Evolutionary conservation across 2,329 filamentous ascomycete species (phyloP).

Genomic region (Stachybotrys elegans): DNA sequence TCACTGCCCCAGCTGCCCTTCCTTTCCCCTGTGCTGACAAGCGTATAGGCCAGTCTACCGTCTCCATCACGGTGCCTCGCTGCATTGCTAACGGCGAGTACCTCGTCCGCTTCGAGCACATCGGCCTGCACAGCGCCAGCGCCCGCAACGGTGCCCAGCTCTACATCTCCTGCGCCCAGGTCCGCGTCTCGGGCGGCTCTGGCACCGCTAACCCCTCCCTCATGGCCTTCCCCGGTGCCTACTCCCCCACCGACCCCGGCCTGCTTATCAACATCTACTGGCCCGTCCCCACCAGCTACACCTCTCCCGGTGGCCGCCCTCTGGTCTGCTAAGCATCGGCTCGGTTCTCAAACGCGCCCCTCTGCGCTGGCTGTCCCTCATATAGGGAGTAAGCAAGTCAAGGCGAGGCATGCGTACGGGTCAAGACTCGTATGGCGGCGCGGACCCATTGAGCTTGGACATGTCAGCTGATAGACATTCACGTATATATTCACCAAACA

Average conservation of each 20-base stretch:
- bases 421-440: too few relatives aligned
- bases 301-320: slow-evolving; percentile 10
- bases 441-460: too few relatives aligned
- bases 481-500: too few relatives aligned
- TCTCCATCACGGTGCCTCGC: slow-evolving; percentile 35
- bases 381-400: too few relatives aligned
- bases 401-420: too few relatives aligned
- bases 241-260: slow-evolving; percentile 33
- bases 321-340: slow-evolving; percentile 10
- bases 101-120: slow-evolving; percentile 42
- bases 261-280: slow-evolving; percentile 39
- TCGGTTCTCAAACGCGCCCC: too few relatives aligned
- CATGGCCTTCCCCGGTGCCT: slow-evolving; percentile 37
- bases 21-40: neutral
- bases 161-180: slow-evolving; percentile 37
- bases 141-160: slow-evolving; percentile 37
- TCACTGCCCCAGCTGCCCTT: neutral
- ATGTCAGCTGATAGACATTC: too few relatives aligned
- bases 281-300: slow-evolving; percentile 33
- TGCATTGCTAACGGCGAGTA: slow-evolving; percentile 45
- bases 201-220: slow-evolving; percentile 32
- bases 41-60: slow-evolving; percentile 19
- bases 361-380: too few relatives aligned
- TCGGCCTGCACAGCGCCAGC: slow-evolving; percentile 39
- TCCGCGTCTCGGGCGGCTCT: slow-evolving; percentile 34